Percentiles rank a stretch among this genome's conserved stretches.
Evolutionary conservation across 345 rosid genomes (phyloP).

Genomic region (Rhodamnia argentea): DNA sequence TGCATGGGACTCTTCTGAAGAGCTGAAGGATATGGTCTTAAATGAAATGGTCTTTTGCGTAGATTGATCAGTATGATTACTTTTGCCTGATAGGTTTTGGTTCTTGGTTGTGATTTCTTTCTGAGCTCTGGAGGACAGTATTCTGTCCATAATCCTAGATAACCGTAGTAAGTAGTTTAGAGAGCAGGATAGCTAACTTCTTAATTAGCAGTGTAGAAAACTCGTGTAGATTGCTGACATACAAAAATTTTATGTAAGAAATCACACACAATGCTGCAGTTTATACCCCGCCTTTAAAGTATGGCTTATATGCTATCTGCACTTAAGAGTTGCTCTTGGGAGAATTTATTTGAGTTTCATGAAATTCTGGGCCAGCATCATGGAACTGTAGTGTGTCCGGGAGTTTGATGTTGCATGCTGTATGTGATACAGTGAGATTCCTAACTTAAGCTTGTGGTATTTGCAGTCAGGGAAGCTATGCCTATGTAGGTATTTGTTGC

Average conservation of each 20-base stretch:
- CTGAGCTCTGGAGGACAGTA: background rate
- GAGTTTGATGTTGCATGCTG: background rate
- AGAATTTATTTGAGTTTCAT: background rate
- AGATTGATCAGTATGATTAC: background rate
- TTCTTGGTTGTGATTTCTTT: background rate
- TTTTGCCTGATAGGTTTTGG: background rate
- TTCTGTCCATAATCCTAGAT: background rate
- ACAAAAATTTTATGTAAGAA: background rate
- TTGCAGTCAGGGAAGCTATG: conserved; percentile 92
- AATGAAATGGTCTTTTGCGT: background rate
- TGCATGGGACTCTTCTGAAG: background rate
- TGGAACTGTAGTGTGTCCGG: background rate
- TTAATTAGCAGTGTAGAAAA: background rate
- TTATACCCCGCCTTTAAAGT: background rate
- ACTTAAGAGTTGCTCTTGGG: background rate
- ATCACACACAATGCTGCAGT: background rate
- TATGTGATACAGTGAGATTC: background rate
- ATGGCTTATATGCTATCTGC: background rate
- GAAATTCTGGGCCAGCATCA: background rate
- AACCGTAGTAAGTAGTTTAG: background rate
- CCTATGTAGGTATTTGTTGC: conserved; percentile 70
- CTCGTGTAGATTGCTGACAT: background rate
- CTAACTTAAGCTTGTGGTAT: background rate
- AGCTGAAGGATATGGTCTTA: background rate
- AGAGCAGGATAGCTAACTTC: background rate